Base-by-base conservation (phyloP, 257 asterid genomes). In the Nicotiana attenuata region DNA sequence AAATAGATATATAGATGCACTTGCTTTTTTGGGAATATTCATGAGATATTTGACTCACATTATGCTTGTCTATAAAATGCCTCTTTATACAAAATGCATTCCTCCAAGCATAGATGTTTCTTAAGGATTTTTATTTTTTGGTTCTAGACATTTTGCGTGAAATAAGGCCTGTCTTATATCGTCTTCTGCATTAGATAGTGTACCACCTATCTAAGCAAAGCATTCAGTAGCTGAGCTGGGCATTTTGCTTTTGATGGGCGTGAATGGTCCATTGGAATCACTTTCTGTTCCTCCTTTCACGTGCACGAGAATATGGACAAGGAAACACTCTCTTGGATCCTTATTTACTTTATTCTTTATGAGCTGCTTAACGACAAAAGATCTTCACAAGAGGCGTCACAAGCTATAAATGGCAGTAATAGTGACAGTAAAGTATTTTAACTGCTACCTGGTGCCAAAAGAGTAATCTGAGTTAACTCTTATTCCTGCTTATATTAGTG, bases 231-330 rank as follows among this genome's bases (percentile, higher is more conserved):
- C 60, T 71, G 35, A 45, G n/a, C 60, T 45, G 59, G 3, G 20
- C 35, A 22, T 22, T 41, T 13, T 71, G 59, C 59, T 71, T 71
- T 71, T 22, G 35, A 71, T 41, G 59, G 20, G 78, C 7, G 60
- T 16, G 60, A 45, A 71, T 71, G 78, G 22, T 55, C 59, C 60
- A 20, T 71, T 38, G 55, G 59, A 71, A 71, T 71, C 78, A 45
- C 60, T 71, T 71, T 71, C 20, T 45, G 78, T 45, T 71, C 59
- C 78, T 33, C 31, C 60, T 45, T 71, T 71, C 78, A 45, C 22
- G 60, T 14, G 59, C 19, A 71, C 35, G 4, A 69, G 77, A 38
- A 69, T 69, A 41, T 11, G 45, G 77, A 69, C 57, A 69, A 41
- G 77, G 57, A 16, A 69, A 68, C 10, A 20, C 57, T 20, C 77